Evolutionary conservation across 139 green algal genomes (phyloP), one percentile per base, ranked within the genome.

Genomic region (Pseudopediastrum boryanum): DNA sequence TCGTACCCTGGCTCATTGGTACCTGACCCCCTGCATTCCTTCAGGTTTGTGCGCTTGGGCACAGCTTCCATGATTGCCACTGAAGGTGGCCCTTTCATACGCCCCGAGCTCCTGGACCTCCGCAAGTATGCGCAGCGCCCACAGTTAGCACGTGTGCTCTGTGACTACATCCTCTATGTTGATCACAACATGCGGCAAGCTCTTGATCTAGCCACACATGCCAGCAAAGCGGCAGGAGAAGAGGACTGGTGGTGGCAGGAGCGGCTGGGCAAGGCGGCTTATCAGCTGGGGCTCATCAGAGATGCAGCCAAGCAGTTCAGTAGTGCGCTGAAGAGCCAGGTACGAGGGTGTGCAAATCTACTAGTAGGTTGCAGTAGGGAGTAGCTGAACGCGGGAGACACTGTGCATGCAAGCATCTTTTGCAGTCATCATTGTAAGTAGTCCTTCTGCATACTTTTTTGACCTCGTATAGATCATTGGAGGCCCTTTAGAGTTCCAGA

Each of bases 211-310:
- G 90, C 85, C 54, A 83, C 86, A 0, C 67, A 89, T 31, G 89
- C 87, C 44, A 92, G 84, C 4, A 19, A 36, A 21, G 78, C 54
- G 85, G 67, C 52, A 1, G 44, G 74, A 31, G 65, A 31, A 41
- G 42, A 83, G 64, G 92, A 97, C 79, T 97, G 92, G 92, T 97
- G 92, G 92, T 97, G 92, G 92, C 93, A 94, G 81, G 84, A 87
- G 43, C 83, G 91, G 25, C 84, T 94, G 48, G 92, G 91, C 67
- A 95, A 95, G 85, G 90, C 84, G 64, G 94, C 93, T 83, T 95
- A 94, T 80, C 92, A 94, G 83, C 87, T 97, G 46, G 91, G 90
- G 5, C 82, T 95, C 82, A 79, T 94, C 36, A 82, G 90, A 1
- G 92, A 97, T 38, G 88, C 89, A 23, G 91, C 94, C 78, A 87